Evolutionary conservation across 2,329 filamentous ascomycete species (phyloP), one percentile per base, ranked within the genome.

Genomic region (Aureobasidium uvarum): DNA sequence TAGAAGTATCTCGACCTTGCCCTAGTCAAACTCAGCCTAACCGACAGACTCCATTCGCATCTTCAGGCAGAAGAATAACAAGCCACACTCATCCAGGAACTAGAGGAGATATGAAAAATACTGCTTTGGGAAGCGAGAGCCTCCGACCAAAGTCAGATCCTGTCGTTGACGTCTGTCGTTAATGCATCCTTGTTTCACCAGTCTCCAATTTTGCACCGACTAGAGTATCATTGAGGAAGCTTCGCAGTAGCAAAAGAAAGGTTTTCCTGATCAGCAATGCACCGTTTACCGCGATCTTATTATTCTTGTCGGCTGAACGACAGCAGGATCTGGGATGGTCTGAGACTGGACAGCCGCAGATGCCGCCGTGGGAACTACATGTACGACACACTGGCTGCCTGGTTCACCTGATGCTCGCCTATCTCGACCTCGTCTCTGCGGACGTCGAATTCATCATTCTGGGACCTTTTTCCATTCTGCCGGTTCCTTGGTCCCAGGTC

Each of bases 181-280:
- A 25, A 33, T 43, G n/a, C 54, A 39, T 36, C 20, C 11, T 36
- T 25, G 54, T 58, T 58, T 58, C 54, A 58, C 54, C 39, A 58
- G 16, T 20, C 25, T 20, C 5, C 23, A 28, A 33, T 56, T 10
- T 18, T 31, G 23, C 36, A 45, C 23, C 39, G n/a, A 45, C 54
- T 43, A 58, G 18, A 20, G 54, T 45, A 45, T 43, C 38, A 18
- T 43, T 43, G 54, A 58, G 54, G 13, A n/a, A 43, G 20, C n/a
- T 38, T 56, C 23, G 43, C 54, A 20, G 23, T 18, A 45, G 39
- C 38, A 20, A 14, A 43, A 43, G 36, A 16, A 28, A n/a, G 2
- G 16, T 10, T 1, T 38, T 18, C 20, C 39, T 43, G 39, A 58
- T 33, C 39, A 58, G 39, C 25, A 20, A 43, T n/a, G 39, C 10